These are phyloP conservation scores for Trichoderma atroviride DNA, from an alignment of 2,329 filamentous ascomycete genomes.

Conservation along the genomic window DNA sequence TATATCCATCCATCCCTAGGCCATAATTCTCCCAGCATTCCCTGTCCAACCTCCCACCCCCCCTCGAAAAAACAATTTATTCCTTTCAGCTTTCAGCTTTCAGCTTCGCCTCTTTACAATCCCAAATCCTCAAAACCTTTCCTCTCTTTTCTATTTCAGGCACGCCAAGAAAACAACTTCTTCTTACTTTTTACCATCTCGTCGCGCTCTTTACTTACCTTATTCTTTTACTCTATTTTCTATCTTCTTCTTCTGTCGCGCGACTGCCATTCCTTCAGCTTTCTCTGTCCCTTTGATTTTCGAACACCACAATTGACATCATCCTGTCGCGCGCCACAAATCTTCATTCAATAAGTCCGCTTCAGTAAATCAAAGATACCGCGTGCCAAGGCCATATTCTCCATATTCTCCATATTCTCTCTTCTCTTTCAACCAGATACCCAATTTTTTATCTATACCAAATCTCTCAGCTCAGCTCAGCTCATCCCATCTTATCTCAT, in stretches of 20 bases:
- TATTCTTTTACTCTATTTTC: neutral
- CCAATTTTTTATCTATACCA: neutral
- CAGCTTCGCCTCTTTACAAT: neutral
- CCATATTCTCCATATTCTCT: neutral
- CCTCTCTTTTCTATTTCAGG: neutral
- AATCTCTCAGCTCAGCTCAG: neutral
- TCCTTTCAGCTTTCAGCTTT: neutral
- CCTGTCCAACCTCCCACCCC: neutral
- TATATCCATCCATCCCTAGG: neutral
- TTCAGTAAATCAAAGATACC: neutral
- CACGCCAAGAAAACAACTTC: neutral
- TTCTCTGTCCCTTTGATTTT: neutral
- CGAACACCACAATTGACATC: constrained; percentile 3
- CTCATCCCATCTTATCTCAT: neutral
- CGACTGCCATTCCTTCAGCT: neutral
- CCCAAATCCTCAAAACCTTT: neutral
- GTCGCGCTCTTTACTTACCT: neutral
- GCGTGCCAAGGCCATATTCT: neutral
- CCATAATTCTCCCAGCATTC: neutral
- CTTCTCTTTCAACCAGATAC: neutral
- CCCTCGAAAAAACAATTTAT: neutral
- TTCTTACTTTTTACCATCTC: neutral
- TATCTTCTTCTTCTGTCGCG: no score
- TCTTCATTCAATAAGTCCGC: neutral
- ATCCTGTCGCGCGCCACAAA: neutral